Conservation (phyloP, 176 grass and related monocot species). For the Pontederia paniculata region DNA sequence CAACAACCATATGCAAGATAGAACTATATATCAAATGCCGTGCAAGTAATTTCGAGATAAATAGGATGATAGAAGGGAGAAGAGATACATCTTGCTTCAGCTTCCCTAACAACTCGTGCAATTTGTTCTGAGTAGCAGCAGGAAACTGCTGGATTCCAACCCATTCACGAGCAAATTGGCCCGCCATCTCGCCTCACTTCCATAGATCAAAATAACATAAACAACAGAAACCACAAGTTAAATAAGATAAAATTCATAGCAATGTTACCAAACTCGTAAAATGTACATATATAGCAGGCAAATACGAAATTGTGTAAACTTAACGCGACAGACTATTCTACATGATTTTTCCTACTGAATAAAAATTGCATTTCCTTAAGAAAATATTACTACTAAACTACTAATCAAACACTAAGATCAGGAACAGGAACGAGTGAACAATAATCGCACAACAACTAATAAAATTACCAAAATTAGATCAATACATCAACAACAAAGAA, state of each 20-base stretch:
- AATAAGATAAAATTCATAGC: neutral
- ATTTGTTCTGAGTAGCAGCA: conserved; percentile 65
- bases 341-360: too few relatives aligned
- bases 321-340: too few relatives aligned
- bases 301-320: too few relatives aligned
- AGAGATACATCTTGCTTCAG: conserved; percentile 55
- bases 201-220: neutral
- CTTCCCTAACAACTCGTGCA: conserved; percentile 73
- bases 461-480: too few relatives aligned
- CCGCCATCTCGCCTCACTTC: conserved; percentile 25
- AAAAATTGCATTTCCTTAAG: too few relatives aligned
- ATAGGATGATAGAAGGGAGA: neutral
- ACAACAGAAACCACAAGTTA: neutral
- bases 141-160: conserved; percentile 68
- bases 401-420: too few relatives aligned
- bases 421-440: too few relatives aligned
- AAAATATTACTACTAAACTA: too few relatives aligned
- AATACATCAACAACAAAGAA: too few relatives aligned
- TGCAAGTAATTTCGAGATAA: conserved; percentile 1
- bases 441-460: too few relatives aligned
- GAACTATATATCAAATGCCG: neutral
- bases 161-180: conserved; percentile 73
- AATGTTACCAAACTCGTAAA: too few relatives aligned
- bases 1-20: neutral
- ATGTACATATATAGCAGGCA: too few relatives aligned